phyloP scores from a whole-genome alignment of 306 rosid genomes.

The Dryas alaskensis region DNA sequence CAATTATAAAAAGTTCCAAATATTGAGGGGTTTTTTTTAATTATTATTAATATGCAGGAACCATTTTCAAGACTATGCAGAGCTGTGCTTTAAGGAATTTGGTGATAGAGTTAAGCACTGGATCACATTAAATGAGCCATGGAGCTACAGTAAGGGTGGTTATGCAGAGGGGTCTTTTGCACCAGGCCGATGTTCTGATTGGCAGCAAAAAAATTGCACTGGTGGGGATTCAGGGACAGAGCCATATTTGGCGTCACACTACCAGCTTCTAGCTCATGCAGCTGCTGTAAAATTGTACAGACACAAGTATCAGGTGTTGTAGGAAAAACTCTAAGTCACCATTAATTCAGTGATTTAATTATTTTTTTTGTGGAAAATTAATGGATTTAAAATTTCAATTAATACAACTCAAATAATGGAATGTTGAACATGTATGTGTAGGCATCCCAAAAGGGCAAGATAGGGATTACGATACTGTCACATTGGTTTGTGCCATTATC shows the following conservation, averaged over 20 bases:
- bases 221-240: slow-evolving; percentile 64
- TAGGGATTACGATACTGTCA: slow-evolving; percentile 47
- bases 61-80: slow-evolving; percentile 34
- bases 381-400: too few species aligned
- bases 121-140: slow-evolving; percentile 50
- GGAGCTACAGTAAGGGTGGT: slow-evolving; percentile 18
- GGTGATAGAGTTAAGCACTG: slow-evolving; percentile 44
- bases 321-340: too few species aligned
- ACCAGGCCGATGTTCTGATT: slow-evolving; percentile 42
- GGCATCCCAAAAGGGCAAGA: slow-evolving; percentile 58
- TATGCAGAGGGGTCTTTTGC: slow-evolving; percentile 26
- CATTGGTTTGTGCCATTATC: slow-evolving; percentile 52
- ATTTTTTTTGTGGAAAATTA: too few species aligned
- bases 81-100: slow-evolving; percentile 39
- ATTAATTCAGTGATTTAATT: too few species aligned
- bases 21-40: too few species aligned
- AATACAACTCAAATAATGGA: too few species aligned
- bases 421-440: not conserved
- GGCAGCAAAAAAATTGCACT: slow-evolving; percentile 49
- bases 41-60: slow-evolving; percentile 21
- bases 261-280: slow-evolving; percentile 63
- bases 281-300: slow-evolving; percentile 45
- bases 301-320: slow-evolving; percentile 51
- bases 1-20: too few species aligned
- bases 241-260: slow-evolving; percentile 57